phyloP scores from a whole-genome alignment of 495 filamentous ascomycete species.

The Pyrenula aspistea region DNA sequence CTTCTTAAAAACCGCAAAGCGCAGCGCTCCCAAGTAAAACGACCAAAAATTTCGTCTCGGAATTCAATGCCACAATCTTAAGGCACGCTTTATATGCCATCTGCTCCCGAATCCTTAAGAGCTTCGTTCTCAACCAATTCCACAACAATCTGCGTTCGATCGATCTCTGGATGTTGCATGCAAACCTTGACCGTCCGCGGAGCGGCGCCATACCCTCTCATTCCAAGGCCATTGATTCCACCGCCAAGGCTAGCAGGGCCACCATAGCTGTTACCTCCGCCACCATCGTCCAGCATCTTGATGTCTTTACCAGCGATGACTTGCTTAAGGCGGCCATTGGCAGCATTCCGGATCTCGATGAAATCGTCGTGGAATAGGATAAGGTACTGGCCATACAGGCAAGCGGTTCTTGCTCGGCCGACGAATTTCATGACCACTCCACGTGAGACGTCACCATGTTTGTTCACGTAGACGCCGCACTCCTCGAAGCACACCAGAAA shows the following conservation, averaged over 20 bases:
- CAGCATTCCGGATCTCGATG: conserved; percentile 90
- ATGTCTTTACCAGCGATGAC: conserved; percentile 87
- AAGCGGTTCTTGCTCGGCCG: conserved; percentile 75
- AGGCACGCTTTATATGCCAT: not conserved
- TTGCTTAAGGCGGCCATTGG: conserved; percentile 86
- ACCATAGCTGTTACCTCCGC: conserved; percentile 22
- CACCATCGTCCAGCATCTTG: conserved; percentile 76
- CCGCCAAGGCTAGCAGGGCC: conserved; percentile 11
- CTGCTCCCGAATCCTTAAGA: conserved; percentile 50
- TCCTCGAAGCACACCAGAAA: conserved; percentile 91
- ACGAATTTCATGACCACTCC: conserved; percentile 96
- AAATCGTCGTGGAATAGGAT: conserved; percentile 85
- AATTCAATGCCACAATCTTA: too few species aligned
- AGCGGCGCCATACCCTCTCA: conserved; percentile 5
- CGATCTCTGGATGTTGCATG: conserved; percentile 84
- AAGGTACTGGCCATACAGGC: conserved; percentile 62
- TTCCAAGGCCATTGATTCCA: conserved; percentile 17
- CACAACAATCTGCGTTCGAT: conserved; percentile 72
- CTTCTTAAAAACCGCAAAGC: too few species aligned
- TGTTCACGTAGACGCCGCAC: conserved; percentile 94
- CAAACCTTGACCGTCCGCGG: conserved; percentile 73
- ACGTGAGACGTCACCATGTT: conserved; percentile 88
- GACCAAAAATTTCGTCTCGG: too few species aligned
- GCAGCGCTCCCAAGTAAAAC: too few species aligned
- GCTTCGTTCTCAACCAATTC: conserved; percentile 92